These are phyloP conservation scores for Globisporangium polare DNA, from an alignment of 352 stramenopile species.

Conservation along the genomic window DNA sequence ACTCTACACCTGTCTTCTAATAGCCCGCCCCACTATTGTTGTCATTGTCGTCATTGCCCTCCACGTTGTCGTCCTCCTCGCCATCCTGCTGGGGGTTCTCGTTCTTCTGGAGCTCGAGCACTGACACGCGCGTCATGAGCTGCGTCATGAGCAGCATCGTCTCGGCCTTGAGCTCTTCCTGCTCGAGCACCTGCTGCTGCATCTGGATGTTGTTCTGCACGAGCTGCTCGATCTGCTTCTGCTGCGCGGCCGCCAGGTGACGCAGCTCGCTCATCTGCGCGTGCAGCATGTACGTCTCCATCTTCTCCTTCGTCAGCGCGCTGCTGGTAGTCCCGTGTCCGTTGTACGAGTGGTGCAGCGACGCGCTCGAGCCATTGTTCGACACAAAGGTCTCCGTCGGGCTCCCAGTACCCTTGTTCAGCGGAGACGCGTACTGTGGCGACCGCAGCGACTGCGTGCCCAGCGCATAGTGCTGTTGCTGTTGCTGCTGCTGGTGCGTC, in stretches of 20 bases:
- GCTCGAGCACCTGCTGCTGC: constrained; percentile 76
- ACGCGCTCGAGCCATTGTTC: constrained; percentile 1
- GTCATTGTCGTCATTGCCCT: constrained; percentile 19
- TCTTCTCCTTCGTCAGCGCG: constrained; percentile 8
- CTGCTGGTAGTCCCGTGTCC: neutral
- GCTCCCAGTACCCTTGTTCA: neutral
- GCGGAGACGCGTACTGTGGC: constrained; percentile 3
- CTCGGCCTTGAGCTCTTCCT: constrained; percentile 79
- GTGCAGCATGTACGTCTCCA: constrained; percentile 24
- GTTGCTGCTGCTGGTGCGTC: constrained; percentile 18
- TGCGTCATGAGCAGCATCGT: constrained; percentile 84
- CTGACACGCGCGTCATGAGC: constrained; percentile 79
- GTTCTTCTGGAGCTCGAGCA: constrained; percentile 62
- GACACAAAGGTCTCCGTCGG: constrained; percentile 14
- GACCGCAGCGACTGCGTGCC: constrained; percentile 10
- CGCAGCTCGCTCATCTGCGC: constrained; percentile 53
- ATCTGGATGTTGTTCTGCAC: constrained; percentile 72
- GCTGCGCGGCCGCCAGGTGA: constrained; percentile 43
- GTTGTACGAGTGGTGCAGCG: constrained; percentile 8
- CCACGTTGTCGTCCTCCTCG: constrained; percentile 25
- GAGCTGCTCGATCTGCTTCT: constrained; percentile 73
- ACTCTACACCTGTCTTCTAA: neutral
- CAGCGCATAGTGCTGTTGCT: constrained; percentile 19
- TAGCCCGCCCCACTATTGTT: neutral
- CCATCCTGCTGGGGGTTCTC: constrained; percentile 22